Evolutionary conservation across 352 stramenopile genomes (phyloP).

Genomic region (Phytophthora chlamydospora): DNA sequence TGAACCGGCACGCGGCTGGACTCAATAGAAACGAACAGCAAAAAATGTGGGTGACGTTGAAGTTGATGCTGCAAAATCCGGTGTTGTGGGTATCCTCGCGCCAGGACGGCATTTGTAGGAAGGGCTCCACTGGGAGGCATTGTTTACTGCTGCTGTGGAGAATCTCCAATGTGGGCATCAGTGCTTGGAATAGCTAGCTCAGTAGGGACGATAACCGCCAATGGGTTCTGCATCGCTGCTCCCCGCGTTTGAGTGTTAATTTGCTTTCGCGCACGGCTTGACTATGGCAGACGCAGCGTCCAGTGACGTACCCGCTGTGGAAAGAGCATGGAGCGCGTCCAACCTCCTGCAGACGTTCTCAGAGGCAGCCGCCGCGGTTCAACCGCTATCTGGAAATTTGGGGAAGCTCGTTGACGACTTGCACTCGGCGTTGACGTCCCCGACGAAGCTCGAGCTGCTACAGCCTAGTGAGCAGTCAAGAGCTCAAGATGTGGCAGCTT

Average conservation of each 20-base stretch:
- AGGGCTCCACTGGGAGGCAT: too few species aligned
- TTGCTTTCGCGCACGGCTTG: not conserved
- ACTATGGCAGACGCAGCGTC: constrained; percentile 17
- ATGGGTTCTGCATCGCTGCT: too few species aligned
- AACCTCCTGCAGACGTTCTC: constrained; percentile 12
- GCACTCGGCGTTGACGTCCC: not conserved
- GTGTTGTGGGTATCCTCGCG: constrained; percentile 8
- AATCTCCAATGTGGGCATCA: too few species aligned
- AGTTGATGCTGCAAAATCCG: constrained; percentile 13
- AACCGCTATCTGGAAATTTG: constrained; percentile 19
- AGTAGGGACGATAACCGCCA: too few species aligned
- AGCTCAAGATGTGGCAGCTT: not conserved
- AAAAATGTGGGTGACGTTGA: constrained; percentile 20
- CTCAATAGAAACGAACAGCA: constrained; percentile 28
- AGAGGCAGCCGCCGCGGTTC: constrained; percentile 11
- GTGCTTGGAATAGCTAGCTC: too few species aligned
- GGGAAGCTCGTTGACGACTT: constrained; percentile 8
- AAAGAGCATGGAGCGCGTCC: constrained; percentile 21
- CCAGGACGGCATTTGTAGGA: not conserved
- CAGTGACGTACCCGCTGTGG: constrained; percentile 1
- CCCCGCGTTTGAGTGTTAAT: too few species aligned
- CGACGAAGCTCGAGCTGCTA: not conserved
- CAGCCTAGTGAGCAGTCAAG: constrained; percentile 5
- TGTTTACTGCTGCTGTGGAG: too few species aligned
- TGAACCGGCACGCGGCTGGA: constrained; percentile 12